Conservation (phyloP, 345 rosid species). For the Gossypium sturtianum region DNA sequence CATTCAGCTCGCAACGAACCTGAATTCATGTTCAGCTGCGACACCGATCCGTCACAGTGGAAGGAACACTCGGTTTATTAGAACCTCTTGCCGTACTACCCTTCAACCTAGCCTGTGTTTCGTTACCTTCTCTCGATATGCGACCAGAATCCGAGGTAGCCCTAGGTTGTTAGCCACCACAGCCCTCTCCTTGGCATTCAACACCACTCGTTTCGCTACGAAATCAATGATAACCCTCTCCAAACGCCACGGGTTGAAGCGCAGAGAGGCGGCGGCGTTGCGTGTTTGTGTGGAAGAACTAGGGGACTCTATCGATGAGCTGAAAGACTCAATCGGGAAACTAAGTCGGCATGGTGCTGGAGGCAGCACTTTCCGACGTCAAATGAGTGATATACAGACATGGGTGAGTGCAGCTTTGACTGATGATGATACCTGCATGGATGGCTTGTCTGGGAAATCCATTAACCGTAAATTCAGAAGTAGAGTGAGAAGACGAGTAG, state of each 20-base stretch:
- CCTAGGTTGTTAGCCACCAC: slow-evolving; percentile 29
- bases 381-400: slow-evolving; percentile 31
- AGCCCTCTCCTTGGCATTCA: slow-evolving; percentile 40
- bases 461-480: not conserved
- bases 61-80: slow-evolving; percentile 29
- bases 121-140: slow-evolving; percentile 27
- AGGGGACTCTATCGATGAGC: slow-evolving; percentile 42
- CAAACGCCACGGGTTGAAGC: slow-evolving; percentile 19
- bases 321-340: slow-evolving; percentile 38
- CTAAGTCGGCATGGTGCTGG: slow-evolving; percentile 8
- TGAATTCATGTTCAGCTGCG: slow-evolving; percentile 10
- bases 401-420: slow-evolving; percentile 45
- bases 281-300: slow-evolving; percentile 46
- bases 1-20: slow-evolving; percentile 7
- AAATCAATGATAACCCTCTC: slow-evolving; percentile 29
- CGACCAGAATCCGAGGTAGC: slow-evolving; percentile 24
- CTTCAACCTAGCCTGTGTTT: slow-evolving; percentile 29
- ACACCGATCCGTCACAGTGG: slow-evolving; percentile 1
- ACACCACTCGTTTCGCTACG: slow-evolving; percentile 25
- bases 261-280: slow-evolving; percentile 30
- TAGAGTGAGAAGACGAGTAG: not conserved
- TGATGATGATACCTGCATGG: slow-evolving; percentile 39
- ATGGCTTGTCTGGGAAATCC: slow-evolving; percentile 12
- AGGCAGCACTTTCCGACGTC: not conserved
- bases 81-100: slow-evolving; percentile 32